Evolutionary conservation across 306 rosid species (phyloP).

Genomic region (Potentilla sterilis): DNA sequence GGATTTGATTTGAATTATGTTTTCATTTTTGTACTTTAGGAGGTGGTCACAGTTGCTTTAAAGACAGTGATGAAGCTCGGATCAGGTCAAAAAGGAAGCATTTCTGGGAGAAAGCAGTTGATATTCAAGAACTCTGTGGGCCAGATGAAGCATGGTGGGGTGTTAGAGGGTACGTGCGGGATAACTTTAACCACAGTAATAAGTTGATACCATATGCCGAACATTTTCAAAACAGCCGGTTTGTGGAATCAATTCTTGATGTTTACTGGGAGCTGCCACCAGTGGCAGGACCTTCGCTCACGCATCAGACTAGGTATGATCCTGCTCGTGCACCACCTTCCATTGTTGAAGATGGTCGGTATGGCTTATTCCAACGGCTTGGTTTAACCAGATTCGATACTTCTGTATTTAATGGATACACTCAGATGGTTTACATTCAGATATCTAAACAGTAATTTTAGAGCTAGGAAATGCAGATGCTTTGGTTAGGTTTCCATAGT

Average conservation of each 20-base stretch:
- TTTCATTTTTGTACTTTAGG: slow-evolving; percentile 48
- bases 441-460: slow-evolving; percentile 60
- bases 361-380: slow-evolving; percentile 73
- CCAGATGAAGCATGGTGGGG: slow-evolving; percentile 97
- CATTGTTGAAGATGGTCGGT: slow-evolving; percentile 88
- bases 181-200: slow-evolving; percentile 83
- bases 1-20: neutral
- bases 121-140: slow-evolving; percentile 87
- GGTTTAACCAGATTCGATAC: slow-evolving; percentile 67
- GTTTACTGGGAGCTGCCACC: slow-evolving; percentile 99
- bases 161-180: slow-evolving; percentile 85
- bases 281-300: slow-evolving; percentile 94
- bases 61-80: slow-evolving; percentile 94
- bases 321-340: slow-evolving; percentile 88
- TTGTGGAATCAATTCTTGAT: slow-evolving; percentile 83
- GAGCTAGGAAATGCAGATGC: slow-evolving; percentile 34
- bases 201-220: slow-evolving; percentile 55
- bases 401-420: slow-evolving; percentile 94
- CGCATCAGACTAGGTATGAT: slow-evolving; percentile 94
- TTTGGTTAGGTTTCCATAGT: slow-evolving; percentile 27
- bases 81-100: slow-evolving; percentile 70
- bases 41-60: slow-evolving; percentile 97
- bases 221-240: slow-evolving; percentile 87
- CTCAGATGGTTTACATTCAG: slow-evolving; percentile 95
- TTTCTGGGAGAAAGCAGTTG: slow-evolving; percentile 94